These are phyloP conservation scores for Ambrosia hybrid DNA, from an alignment of 140 eudicot genomes.

Conservation along the genomic window DNA sequence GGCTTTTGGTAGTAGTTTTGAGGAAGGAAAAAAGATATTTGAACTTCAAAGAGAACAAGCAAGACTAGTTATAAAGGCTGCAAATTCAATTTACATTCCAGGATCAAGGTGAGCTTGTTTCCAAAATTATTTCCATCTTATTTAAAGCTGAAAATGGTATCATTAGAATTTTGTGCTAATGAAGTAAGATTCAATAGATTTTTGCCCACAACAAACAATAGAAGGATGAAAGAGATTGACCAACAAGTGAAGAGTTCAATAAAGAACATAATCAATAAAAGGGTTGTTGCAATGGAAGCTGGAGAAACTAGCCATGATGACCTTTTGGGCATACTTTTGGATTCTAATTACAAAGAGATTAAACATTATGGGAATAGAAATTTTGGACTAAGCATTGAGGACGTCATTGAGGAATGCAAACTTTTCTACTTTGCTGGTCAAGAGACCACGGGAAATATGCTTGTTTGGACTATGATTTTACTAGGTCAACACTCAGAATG, in stretches of 20 bases:
- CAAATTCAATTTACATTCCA: background rate
- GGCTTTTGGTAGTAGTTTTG: background rate
- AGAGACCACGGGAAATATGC: background rate
- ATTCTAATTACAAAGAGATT: background rate
- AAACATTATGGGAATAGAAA: background rate
- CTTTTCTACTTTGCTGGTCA: background rate
- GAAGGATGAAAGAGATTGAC: background rate
- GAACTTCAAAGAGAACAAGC: background rate
- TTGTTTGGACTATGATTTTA: background rate
- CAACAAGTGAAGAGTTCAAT: background rate
- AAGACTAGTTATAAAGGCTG: background rate
- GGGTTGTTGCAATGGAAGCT: background rate
- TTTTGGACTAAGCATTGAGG: background rate
- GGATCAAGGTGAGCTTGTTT: background rate
- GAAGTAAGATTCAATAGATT: background rate
- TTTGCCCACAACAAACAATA: background rate
- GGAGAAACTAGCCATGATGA: background rate
- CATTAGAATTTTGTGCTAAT: background rate
- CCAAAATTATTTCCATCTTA: too few relatives aligned
- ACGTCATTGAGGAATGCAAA: too few relatives aligned
- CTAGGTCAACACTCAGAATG: background rate
- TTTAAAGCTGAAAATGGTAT: background rate
- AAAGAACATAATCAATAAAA: background rate
- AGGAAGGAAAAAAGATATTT: background rate
- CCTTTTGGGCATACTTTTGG: background rate